Evolutionary conservation across 768 basidiomycete species (phyloP), one percentile per base, ranked within the genome.

Genomic region (Phlebiopsis flavidoalba): DNA sequence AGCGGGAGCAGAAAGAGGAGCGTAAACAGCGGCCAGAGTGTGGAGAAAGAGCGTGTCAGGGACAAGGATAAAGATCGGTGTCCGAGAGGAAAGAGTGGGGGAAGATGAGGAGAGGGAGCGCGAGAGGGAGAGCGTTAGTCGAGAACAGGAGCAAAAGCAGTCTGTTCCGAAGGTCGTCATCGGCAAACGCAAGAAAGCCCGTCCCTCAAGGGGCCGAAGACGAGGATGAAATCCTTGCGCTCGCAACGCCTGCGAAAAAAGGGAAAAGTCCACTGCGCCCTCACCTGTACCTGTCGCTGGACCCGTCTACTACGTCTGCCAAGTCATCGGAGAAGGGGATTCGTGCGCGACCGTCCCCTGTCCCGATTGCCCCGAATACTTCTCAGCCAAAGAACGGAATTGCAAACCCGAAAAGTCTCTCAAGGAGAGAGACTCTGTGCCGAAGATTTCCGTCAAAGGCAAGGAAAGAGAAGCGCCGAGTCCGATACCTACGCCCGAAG

Each of bases 171-270:
- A 69, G 73, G 78, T 75, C 64, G 53, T 77, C 73, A 60, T 74
- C 76, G 59, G 79, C 72, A 58, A 88, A 69, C 80, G 88, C 62
- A 88, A 87, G 71, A 86, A n/a, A 85, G 67, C 66, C 70, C 1
- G 62, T 71, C 14, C 58, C 65, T 19, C 70, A 71, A 46, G 68
- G 64, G 3, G 75, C 75, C 33, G 62, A 65, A 15, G 83, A 77
- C 36, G 84, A 88, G 33, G 87, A 87, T 55, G 88, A 88, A 48
- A 79, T 89, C 45, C 72, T 91, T 60, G 76, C 80, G 33, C 74
- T 87, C 37, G 84, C 86, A 5, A 76, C 83, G 1, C 84, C 89
- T 31, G 74, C 81, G 5, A 89, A 89, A 76, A 89, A 76, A n/a
- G n/a, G 53, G 78, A 76, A 17, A 77, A 71, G 49, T 54, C 66